Conservation (phyloP, 1,284 basidiomycete species). For the Sparassis latifolia region DNA sequence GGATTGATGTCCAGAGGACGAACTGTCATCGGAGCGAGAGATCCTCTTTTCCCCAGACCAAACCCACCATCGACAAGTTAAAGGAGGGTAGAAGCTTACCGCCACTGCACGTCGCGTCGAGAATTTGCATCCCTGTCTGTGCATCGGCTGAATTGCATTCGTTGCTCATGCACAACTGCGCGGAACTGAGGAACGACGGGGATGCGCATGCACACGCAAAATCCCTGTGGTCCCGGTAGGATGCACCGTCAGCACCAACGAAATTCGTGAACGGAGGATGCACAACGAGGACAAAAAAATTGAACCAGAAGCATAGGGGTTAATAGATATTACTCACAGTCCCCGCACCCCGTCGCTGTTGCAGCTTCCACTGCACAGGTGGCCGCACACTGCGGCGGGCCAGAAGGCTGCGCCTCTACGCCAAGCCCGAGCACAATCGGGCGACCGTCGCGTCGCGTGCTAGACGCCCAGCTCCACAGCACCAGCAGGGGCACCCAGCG, state of each 20-base stretch:
- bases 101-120: conserved; percentile 9
- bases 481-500: conserved; percentile 18
- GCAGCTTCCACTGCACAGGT: conserved; percentile 1
- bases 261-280: neutral
- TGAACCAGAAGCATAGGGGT: neutral
- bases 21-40: neutral
- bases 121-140: conserved; percentile 8
- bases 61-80: neutral
- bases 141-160: conserved; percentile 11
- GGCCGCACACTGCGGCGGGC: neutral
- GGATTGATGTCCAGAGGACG: neutral
- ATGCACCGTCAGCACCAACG: neutral
- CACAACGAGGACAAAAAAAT: neutral
- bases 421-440: conserved; percentile 10
- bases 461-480: conserved; percentile 11
- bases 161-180: conserved; percentile 14
- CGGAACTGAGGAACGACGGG: conserved; percentile 11
- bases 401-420: conserved; percentile 11
- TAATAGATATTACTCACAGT: conserved; percentile 9
- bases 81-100: conserved; percentile 8
- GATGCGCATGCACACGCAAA: conserved; percentile 13
- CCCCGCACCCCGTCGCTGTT: conserved; percentile 8
- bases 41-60: neutral
- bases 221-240: conserved; percentile 7
- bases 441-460: conserved; percentile 1